Evolutionary conservation across 139 green algal species (phyloP), one percentile per base, ranked within the genome.

Genomic region (Picochlorum sp.): DNA sequence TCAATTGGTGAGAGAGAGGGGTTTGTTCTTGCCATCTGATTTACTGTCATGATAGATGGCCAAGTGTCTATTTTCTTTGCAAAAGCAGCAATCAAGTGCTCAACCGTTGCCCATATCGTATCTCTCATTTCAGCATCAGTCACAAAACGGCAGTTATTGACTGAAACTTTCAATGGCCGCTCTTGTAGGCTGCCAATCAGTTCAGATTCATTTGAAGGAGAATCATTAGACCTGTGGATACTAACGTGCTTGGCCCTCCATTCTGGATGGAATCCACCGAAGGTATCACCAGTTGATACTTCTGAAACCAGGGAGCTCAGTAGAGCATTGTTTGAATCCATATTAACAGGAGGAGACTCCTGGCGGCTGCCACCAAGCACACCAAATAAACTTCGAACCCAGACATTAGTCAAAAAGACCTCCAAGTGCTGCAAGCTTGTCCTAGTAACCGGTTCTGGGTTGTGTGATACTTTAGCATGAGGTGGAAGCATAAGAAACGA

Each of bases 131-230:
- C 54, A 2, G 61, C 9, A 40, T 81, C 74, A 3, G 72, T 52
- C 35, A 71, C 31, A 20, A 81, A 43, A 2, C 37, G 40, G 53
- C 71, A 80, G 54, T 81, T 66, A 26, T 60, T 28, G 12, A 80
- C 45, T n/a, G 37, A 18, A 13, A 77, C 64, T 0, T 59, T 50
- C 41, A 82, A 55, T 2, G 68, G 52, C 22, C 67, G 65, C 63
- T 13, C 33, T 33, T 14, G 16, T 33, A 20, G 25, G 0, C 10
- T 20, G 8, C 32, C 55, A 50, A 50, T 20, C 18, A n/a, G 26
- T 20, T 25, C 55, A 22, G 33, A 31, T n/a, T 25, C 39, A 36
- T 10, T 13, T 22, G 28, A 24, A 30, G 26, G 13, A 61, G 1
- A 10, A 3, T 51, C 55, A 26, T 33, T 20, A n/a, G n/a, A 28